These are phyloP conservation scores for Talaromyces liani DNA, from an alignment of 495 filamentous ascomycete species.

Conservation along the genomic window DNA sequence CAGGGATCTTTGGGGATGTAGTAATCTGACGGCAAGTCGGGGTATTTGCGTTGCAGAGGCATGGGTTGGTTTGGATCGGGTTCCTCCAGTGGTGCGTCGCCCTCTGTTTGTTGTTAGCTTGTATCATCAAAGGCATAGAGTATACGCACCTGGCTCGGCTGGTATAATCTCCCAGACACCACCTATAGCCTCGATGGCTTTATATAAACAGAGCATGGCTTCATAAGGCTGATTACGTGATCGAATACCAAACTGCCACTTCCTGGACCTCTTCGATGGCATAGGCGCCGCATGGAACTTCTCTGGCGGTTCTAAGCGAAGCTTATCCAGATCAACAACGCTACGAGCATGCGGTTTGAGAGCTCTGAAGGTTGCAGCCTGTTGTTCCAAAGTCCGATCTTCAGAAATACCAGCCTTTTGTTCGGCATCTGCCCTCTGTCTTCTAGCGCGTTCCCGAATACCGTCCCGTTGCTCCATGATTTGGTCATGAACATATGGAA, in stretches of 20 bases:
- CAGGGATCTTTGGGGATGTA: slow-evolving; percentile 87
- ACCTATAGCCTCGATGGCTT: slow-evolving; percentile 77
- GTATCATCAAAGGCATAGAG: not conserved
- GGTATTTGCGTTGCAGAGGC: slow-evolving; percentile 40
- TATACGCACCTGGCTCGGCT: slow-evolving; percentile 29
- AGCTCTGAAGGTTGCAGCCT: slow-evolving; percentile 64
- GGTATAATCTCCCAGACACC: slow-evolving; percentile 67
- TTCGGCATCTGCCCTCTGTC: slow-evolving; percentile 35
- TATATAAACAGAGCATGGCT: slow-evolving; percentile 88
- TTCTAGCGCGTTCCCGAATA: slow-evolving; percentile 26
- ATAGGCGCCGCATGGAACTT: slow-evolving; percentile 50
- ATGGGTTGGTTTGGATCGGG: slow-evolving; percentile 22
- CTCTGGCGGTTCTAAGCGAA: slow-evolving; percentile 60
- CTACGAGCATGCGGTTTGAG: slow-evolving; percentile 74
- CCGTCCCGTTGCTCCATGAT: slow-evolving; percentile 70
- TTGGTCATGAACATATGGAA: slow-evolving; percentile 82
- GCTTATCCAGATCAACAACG: slow-evolving; percentile 43
- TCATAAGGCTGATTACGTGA: slow-evolving; percentile 89
- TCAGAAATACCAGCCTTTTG: slow-evolving; percentile 1
- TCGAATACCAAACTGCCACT: slow-evolving; percentile 97
- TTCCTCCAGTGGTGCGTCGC: slow-evolving; percentile 3
- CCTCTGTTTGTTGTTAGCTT: slow-evolving; percentile 4
- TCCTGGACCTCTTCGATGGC: slow-evolving; percentile 61
- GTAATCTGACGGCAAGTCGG: slow-evolving; percentile 49
- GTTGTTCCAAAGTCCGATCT: slow-evolving; percentile 59